phyloP scores from a whole-genome alignment of 2,329 filamentous ascomycete species.

The Mycosphaerella sp. region DNA sequence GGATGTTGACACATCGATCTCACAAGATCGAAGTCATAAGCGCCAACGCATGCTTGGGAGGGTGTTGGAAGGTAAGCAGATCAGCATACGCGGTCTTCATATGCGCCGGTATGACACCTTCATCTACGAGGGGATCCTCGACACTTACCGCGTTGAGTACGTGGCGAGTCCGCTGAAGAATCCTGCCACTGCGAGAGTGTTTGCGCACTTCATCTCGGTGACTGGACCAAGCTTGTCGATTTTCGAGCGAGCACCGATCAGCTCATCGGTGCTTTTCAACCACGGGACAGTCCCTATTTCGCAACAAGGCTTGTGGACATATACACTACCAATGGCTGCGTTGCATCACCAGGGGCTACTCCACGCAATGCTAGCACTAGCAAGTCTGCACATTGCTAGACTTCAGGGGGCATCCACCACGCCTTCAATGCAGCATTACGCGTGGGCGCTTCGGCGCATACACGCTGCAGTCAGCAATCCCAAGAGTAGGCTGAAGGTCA shows the following conservation, averaged over 20 bases:
- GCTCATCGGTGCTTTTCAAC: slow-evolving; percentile 61
- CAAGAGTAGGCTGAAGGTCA: slow-evolving; percentile 63
- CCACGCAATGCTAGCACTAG: slow-evolving; percentile 82
- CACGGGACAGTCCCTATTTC: slow-evolving; percentile 56
- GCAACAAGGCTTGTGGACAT: slow-evolving; percentile 58
- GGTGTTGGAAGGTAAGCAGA: slow-evolving; percentile 29
- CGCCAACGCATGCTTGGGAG: slow-evolving; percentile 23
- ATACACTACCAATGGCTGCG: slow-evolving; percentile 77
- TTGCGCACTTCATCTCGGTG: slow-evolving; percentile 86
- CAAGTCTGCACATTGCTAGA: slow-evolving; percentile 81
- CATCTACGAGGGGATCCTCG: slow-evolving; percentile 43
- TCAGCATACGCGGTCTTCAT: slow-evolving; percentile 25
- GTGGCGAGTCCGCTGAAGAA: slow-evolving; percentile 66
- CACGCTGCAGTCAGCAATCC: slow-evolving; percentile 67
- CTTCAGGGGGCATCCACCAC: slow-evolving; percentile 68
- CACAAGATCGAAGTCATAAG: slow-evolving; percentile 14
- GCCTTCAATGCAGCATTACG: slow-evolving; percentile 85
- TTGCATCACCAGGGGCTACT: slow-evolving; percentile 79
- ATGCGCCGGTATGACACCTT: slow-evolving; percentile 42
- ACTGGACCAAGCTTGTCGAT: slow-evolving; percentile 81
- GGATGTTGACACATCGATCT: slow-evolving; percentile 24
- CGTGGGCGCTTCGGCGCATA: slow-evolving; percentile 72
- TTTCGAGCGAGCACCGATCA: slow-evolving; percentile 75
- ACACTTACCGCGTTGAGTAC: slow-evolving; percentile 42
- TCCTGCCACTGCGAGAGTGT: slow-evolving; percentile 71